Evolutionary conservation across 768 basidiomycete genomes (phyloP), one percentile per base, ranked within the genome.

Genomic region (Hericium coralloides): DNA sequence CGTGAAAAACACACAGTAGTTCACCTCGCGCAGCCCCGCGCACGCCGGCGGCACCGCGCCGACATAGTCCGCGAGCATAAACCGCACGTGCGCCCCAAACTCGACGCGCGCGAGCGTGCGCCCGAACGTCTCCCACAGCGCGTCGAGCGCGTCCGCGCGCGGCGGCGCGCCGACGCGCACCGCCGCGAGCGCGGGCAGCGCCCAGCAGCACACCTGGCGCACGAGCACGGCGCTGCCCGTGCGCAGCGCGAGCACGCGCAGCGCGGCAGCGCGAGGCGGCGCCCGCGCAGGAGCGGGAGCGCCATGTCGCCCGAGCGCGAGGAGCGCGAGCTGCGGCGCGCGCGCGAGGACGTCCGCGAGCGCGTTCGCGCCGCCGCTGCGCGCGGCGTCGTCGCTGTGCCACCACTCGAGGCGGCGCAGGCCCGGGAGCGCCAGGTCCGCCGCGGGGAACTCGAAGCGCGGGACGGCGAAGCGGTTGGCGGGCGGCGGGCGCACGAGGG

Each of bases 331-430:
- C 0, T 38, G 2, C 2, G 58, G 60, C 18, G 60, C 48, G 22
- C 49, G 47, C 23, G 22, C 22, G 17, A 61, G 41, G 0, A 59
- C 53, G n/a, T 53, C 58, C 37, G 38, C 26, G 18, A 61, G 58
- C 3, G 60, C 43, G 22, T 61, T 61, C 52, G 59, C 54, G 0
- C 60, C 60, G n/a, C 58, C 60, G 10, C 58, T 25, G 43, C 55
- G 60, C 2, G 58, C 25, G 4, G 60, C 60, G 25, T 37, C 58
- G 47, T 58, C 17, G 47, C 53, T 12, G 12, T 9, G 15, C 57
- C 58, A 39, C 60, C 60, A 61, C 12, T 61, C 60, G 43, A 61
- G 52, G n/a, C 60, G 58, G 36, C 56, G 55, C 14, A 61, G 50
- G 1, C 37, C 20, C 10, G 60, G 55, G 1, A 61, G 26, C 0